A percentile compares a stretch with the other conserved stretches of the same genome.
Conservation (phyloP, 2,329 filamentous ascomycete species). For the Dothideomycetidae sp. region DNA sequence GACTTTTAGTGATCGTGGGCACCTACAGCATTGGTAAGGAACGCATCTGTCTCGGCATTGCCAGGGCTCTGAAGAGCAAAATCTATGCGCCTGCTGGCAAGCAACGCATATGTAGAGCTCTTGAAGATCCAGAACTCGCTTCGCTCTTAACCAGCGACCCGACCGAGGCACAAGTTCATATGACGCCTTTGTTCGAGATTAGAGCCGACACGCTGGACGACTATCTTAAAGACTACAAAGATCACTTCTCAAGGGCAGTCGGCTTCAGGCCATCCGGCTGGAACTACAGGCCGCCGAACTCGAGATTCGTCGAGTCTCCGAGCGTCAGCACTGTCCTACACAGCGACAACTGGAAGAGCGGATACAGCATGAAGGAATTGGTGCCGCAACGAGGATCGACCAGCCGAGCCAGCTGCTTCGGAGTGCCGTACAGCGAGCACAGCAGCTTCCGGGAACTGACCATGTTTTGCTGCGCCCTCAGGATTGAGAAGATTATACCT, state of each 20-base stretch:
- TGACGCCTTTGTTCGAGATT: conserved; percentile 93
- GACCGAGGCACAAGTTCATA: conserved; percentile 81
- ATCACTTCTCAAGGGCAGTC: conserved; percentile 72
- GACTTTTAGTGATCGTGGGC: conserved; percentile 80
- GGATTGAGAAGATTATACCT: conserved; percentile 80
- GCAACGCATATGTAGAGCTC: conserved; percentile 66
- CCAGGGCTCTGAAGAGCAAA: conserved; percentile 68
- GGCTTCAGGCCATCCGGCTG: conserved; percentile 89
- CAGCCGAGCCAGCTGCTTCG: conserved; percentile 70
- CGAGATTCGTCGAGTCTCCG: conserved; percentile 47
- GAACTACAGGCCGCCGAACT: conserved; percentile 67
- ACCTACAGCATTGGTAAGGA: conserved; percentile 99
- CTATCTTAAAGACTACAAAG: conserved; percentile 67
- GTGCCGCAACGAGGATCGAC: conserved; percentile 73
- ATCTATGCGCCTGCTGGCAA: conserved; percentile 80
- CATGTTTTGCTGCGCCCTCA: conserved; percentile 76
- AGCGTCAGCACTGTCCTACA: conserved; percentile 51
- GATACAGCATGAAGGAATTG: conserved; percentile 58
- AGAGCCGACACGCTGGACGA: conserved; percentile 80
- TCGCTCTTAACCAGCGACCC: conserved; percentile 67
- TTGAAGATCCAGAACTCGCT: conserved; percentile 73
- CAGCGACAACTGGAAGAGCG: conserved; percentile 58
- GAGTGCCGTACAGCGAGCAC: conserved; percentile 91
- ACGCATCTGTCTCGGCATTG: conserved; percentile 84
- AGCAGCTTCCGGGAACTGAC: conserved; percentile 88